These are phyloP conservation scores for Rhizoclosmatium globosum DNA, from an alignment of 192 early-diverging fungal species.

Conservation along the genomic window DNA sequence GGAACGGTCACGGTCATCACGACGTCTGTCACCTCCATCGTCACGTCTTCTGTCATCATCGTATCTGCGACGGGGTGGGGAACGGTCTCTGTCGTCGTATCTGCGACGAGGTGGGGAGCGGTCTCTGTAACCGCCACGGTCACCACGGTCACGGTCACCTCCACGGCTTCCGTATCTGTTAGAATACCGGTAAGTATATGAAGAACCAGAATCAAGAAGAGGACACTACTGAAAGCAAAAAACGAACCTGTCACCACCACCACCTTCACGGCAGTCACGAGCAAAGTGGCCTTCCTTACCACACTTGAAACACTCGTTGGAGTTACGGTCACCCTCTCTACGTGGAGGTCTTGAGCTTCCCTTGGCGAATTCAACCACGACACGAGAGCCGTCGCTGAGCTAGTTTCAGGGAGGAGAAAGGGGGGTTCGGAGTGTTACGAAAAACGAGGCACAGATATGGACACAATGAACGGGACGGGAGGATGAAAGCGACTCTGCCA, in stretches of 20 bases:
- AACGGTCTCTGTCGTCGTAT: neutral
- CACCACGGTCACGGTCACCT: constrained; percentile 11
- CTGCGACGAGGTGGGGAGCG: constrained; percentile 28
- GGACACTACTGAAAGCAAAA: neutral
- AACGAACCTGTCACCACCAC: constrained; percentile 24
- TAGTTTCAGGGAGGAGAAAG: neutral
- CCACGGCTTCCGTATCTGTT: neutral
- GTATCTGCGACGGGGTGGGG: constrained; percentile 34
- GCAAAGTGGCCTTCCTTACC: constrained; percentile 31
- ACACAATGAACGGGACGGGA: neutral
- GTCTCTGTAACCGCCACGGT: neutral
- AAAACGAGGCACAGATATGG: neutral
- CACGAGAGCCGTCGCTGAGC: constrained; percentile 22
- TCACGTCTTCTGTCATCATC: constrained; percentile 29
- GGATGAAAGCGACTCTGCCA: neutral
- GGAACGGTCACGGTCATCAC: constrained; percentile 32
- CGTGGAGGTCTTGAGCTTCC: neutral
- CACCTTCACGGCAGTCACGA: constrained; percentile 28
- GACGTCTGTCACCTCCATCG: constrained; percentile 28
- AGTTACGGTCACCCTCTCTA: constrained; percentile 18
- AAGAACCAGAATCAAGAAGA: neutral
- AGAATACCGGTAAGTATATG: neutral
- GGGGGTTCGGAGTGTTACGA: neutral
- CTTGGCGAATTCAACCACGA: constrained; percentile 32
- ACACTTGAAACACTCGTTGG: constrained; percentile 27